Evolutionary conservation across 1,284 basidiomycete species (phyloP).

Genomic region (Rhodotorula sp.): DNA sequence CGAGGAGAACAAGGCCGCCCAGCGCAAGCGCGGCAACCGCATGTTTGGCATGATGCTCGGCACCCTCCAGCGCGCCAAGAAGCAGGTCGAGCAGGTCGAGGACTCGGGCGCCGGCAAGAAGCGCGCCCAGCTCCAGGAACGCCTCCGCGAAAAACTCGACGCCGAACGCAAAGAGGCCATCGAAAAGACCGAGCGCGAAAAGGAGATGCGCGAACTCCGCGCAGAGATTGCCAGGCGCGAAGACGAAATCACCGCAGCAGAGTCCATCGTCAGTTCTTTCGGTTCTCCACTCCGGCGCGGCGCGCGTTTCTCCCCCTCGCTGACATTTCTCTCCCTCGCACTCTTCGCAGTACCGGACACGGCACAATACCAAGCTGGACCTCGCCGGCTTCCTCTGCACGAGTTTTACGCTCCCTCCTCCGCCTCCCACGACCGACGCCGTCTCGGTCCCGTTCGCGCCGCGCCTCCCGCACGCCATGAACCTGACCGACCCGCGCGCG

Average conservation of each 20-base stretch:
- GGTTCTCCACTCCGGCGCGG: no score
- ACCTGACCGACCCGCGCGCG: conserved; percentile 14
- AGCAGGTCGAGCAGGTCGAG: conserved; percentile 26
- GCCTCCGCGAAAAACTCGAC: conserved; percentile 33
- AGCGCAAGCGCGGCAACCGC: conserved; percentile 33
- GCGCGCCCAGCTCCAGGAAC: conserved; percentile 39
- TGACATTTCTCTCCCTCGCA: background rate
- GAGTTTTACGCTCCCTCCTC: conserved; percentile 22
- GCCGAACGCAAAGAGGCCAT: conserved; percentile 31
- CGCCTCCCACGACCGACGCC: conserved; percentile 5
- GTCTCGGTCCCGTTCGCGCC: conserved; percentile 33
- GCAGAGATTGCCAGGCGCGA: conserved; percentile 33
- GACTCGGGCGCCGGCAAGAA: conserved; percentile 34
- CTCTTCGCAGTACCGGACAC: conserved; percentile 33
- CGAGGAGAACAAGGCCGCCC: conserved; percentile 24
- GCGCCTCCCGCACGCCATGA: conserved; percentile 38
- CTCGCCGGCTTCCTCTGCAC: conserved; percentile 44
- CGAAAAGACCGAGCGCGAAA: conserved; percentile 26
- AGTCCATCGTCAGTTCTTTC: conserved; percentile 36
- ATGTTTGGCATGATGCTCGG: conserved; percentile 42
- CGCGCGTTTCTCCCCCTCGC: background rate
- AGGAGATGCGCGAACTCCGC: conserved; percentile 33
- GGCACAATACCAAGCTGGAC: conserved; percentile 38
- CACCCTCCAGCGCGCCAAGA: conserved; percentile 41
- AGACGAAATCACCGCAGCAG: conserved; percentile 34